Conservation (phyloP, 2,329 filamentous ascomycete genomes). For the Nigrospora osmanthi region DNA sequence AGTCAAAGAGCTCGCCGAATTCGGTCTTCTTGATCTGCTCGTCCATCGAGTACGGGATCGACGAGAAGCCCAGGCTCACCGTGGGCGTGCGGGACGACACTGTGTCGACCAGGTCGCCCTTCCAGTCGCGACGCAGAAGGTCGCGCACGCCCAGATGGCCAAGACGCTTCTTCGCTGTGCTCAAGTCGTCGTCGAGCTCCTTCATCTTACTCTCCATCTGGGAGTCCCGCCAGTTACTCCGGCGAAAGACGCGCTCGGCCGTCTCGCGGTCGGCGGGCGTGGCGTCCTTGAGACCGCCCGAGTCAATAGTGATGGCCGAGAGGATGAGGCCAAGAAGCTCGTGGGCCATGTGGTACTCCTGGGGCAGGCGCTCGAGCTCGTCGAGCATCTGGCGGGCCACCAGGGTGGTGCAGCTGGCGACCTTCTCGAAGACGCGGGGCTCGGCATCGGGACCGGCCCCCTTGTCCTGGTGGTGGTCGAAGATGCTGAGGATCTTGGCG, state of each 20-base stretch:
- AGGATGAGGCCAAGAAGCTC: slow-evolving; percentile 39
- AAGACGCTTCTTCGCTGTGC: slow-evolving; percentile 32
- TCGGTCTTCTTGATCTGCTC: slow-evolving; percentile 36
- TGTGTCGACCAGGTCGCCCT: slow-evolving; percentile 37
- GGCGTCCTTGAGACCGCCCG: slow-evolving; percentile 28
- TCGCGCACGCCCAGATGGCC: slow-evolving; percentile 31
- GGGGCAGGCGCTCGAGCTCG: slow-evolving; percentile 30
- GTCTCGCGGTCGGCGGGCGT: slow-evolving; percentile 29
- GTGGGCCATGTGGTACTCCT: slow-evolving; percentile 38
- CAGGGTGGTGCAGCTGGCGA: slow-evolving; percentile 34
- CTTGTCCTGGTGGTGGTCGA: slow-evolving; percentile 36
- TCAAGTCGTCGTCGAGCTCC: slow-evolving; percentile 28
- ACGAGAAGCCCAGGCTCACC: slow-evolving; percentile 35
- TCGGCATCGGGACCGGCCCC: slow-evolving; percentile 30
- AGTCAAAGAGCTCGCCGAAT: slow-evolving; percentile 36
- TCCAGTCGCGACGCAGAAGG: slow-evolving; percentile 37
- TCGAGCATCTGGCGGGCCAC: slow-evolving; percentile 38
- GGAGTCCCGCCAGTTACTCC: slow-evolving; percentile 31
- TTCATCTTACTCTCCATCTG: slow-evolving; percentile 31
- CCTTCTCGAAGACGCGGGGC: slow-evolving; percentile 33
- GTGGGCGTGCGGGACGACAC: slow-evolving; percentile 35
- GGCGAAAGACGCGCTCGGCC: slow-evolving; percentile 27
- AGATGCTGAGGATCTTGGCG: slow-evolving; percentile 34
- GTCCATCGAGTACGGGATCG: slow-evolving; percentile 35
- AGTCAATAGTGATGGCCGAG: slow-evolving; percentile 37